Evolutionary conservation across 768 basidiomycete genomes (phyloP), one percentile per base, ranked within the genome.

Genomic region (Hemileccinum rubropunctum): DNA sequence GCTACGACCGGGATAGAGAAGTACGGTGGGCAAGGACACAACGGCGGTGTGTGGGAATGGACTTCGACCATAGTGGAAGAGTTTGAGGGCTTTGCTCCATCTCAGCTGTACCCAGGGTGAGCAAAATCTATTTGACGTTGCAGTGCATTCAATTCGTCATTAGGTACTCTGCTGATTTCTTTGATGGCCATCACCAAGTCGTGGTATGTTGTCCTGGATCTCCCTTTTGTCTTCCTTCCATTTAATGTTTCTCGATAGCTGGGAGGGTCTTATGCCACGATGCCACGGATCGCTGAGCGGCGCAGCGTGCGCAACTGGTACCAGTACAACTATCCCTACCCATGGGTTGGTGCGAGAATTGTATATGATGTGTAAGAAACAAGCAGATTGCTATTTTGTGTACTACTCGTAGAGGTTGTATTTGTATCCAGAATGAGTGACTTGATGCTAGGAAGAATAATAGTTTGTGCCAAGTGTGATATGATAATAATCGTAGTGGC

Each of bases 11-110:
- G 87, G 32, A 67, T 74, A 52, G 71, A 72, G 51, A 72, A 66
- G 44, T 60, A 63, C 50, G 75, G 67, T 18, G 81, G 82, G 3
- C 79, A 73, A 64, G 88, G 90, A 11, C 81, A 83, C 54, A 98
- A 99, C 57, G 97, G 97, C 7, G 97, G 97, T 6, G 87, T 97
- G 14, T 99, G 95, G 94, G 94, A 98, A 73, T 98, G 95, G 95
- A 97, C 95, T 0, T 87, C 86, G 17, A 94, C 93, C 14, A 57
- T 77, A 26, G 78, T 95, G 39, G 84, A 83, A 18, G 74, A 72
- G 23, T 75, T 81, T 53, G 83, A 91, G 2, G 94, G 91, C 0
- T 99, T 86, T 63, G 75, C 75, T 39, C 75, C 83, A 9, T 93
- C 90, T 1, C 68, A 68, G 32, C 62, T 95, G 42, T 99, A 98